phyloP scores from a whole-genome alignment of 345 rosid genomes.

The Linum usitatissimum region DNA sequence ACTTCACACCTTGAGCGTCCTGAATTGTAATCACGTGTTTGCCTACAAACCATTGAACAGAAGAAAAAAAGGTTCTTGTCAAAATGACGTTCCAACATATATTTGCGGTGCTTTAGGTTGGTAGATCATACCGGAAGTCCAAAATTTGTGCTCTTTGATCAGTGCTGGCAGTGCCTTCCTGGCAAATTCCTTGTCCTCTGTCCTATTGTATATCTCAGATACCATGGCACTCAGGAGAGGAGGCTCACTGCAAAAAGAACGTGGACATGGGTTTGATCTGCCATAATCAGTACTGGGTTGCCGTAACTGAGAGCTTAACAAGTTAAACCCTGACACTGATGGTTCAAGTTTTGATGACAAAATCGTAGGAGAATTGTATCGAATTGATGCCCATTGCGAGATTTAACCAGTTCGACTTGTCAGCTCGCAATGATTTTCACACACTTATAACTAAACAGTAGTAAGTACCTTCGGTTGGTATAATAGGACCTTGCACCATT shows the following conservation, averaged over 20 bases:
- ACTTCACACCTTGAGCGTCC: constrained; percentile 36
- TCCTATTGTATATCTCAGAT: constrained; percentile 41
- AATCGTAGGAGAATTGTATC: no score
- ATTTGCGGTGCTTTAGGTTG: neutral
- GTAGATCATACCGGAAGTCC: constrained; percentile 54
- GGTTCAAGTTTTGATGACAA: no score
- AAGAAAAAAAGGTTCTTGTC: neutral
- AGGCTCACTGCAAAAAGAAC: constrained; percentile 51
- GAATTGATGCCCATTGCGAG: no score
- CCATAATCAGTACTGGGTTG: neutral
- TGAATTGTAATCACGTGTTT: constrained; percentile 47
- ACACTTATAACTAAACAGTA: no score
- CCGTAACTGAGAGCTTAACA: neutral
- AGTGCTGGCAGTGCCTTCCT: constrained; percentile 50
- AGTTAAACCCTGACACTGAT: neutral
- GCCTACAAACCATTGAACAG: constrained; percentile 24
- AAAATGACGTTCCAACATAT: no score
- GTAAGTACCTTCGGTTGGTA: constrained; percentile 63
- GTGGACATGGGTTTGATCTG: no score
- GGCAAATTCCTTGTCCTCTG: constrained; percentile 53
- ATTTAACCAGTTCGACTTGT: no score
- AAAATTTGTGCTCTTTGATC: constrained; percentile 62
- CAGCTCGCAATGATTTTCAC: no score
- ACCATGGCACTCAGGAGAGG: constrained; percentile 94
- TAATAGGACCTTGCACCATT: constrained; percentile 79